Evolutionary conservation across 495 filamentous ascomycete genomes (phyloP).

Genomic region (Choiromyces venosus): DNA sequence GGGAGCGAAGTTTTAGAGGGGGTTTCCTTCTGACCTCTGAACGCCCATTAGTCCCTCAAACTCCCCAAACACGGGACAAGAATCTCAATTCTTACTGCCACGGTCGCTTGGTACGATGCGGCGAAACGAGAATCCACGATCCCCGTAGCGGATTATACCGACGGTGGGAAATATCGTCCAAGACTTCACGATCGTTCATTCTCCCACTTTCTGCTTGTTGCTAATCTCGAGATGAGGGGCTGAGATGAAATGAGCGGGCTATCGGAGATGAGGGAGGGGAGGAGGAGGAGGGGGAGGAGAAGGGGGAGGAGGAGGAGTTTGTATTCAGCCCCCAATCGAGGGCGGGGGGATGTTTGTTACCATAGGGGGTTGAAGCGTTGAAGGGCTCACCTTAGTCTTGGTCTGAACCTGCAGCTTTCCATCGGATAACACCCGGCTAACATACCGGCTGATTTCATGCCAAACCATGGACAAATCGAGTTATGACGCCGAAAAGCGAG

Average conservation of each 20-base stretch:
- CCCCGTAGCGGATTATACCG: constrained; percentile 88
- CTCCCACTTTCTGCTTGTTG: not conserved
- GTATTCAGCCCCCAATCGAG: not conserved
- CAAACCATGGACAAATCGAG: not conserved
- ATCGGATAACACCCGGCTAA: not conserved
- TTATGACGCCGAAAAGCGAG: not conserved
- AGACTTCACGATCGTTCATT: constrained; percentile 48
- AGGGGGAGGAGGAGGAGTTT: too few species aligned
- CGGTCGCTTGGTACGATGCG: constrained; percentile 90
- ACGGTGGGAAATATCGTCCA: constrained; percentile 94
- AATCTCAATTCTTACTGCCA: constrained; percentile 73
- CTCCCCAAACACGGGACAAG: not conserved
- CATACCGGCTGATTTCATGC: not conserved
- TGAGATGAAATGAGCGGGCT: not conserved
- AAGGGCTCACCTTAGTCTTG: not conserved
- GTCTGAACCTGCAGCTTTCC: not conserved
- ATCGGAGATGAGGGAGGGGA: not conserved
- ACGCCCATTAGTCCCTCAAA: constrained; percentile 2
- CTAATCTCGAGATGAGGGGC: not conserved
- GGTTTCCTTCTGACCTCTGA: constrained; percentile 83
- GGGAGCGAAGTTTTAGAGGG: constrained; percentile 72
- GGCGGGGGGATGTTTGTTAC: not conserved
- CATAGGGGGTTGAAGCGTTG: not conserved
- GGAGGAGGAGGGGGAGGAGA: too few species aligned
- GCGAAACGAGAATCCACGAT: constrained; percentile 87